Evolutionary conservation across 208 protist species (phyloP), one percentile per base, ranked within the genome.

Genomic region (Trypanosoma lewisi): DNA sequence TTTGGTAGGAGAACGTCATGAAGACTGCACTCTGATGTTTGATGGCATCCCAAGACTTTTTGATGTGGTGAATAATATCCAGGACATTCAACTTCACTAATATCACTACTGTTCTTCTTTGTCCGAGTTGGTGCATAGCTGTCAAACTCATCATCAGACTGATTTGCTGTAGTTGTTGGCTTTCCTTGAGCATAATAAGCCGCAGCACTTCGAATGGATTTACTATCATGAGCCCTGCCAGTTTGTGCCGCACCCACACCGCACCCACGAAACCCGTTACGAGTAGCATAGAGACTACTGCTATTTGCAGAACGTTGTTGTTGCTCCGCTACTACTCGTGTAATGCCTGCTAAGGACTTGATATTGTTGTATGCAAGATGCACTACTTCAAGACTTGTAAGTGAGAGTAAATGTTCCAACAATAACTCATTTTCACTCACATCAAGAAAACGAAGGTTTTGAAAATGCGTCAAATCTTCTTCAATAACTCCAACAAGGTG

Each of bases 301-400:
- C 28, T 61, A 37, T 33, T 49, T 34, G 27, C 21, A 1, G 23
- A n/a, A 30, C 39, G n/a, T 41, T 34, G 16, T 16, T 39, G 36
- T 61, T 82, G 58, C 39, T 63, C 64, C 59, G 51, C 14, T 53
- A 79, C 55, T 34, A 47, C 50, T 44, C 66, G 21, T 45, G 44
- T 11, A 17, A 83, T 47, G 31, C 77, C 77, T 4, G 47, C 56
- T 7, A 96, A 73, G 2, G 86, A 89, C 16, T 17, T 9, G 31
- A 96, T 80, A 12, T 59, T 60, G 67, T 96, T 96, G 66, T 86
- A 96, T 27, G 85, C 78, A 23, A 96, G 55, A 56, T 94, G 87
- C 44, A 91, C 59, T 21, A 77, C 81, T 63, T 93, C 82, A 39
- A 96, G 63, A 11, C 65, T 52, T n/a, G 73, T 74, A 28, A 94